These are phyloP conservation scores for Heliamphora exappendiculata DNA, from an alignment of 148 eudicot species.

Conservation along the genomic window DNA sequence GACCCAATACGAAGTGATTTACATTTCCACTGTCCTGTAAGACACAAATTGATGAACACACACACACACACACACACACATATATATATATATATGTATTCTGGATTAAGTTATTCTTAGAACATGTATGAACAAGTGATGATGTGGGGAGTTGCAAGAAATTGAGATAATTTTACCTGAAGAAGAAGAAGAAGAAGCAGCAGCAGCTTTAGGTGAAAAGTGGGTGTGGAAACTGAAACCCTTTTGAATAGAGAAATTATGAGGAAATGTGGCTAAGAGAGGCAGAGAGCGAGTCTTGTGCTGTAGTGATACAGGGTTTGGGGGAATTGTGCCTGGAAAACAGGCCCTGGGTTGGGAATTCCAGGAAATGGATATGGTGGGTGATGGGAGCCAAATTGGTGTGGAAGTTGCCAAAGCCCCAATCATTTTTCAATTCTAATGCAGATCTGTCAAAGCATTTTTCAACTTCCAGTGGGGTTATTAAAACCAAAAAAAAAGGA, in stretches of 20 bases:
- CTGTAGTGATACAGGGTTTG: not conserved
- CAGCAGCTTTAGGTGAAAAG: conserved; percentile 44
- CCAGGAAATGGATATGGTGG: conserved; percentile 8
- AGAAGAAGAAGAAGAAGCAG: conserved; percentile 44
- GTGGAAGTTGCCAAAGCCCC: conserved; percentile 19
- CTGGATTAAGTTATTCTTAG: not conserved
- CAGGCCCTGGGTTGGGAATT: conserved; percentile 14
- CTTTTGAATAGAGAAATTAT: conserved; percentile 23
- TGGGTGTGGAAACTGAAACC: conserved; percentile 13
- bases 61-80: not conserved
- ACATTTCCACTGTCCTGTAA: not conserved
- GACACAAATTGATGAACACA: not conserved
- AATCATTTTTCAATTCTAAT: conserved; percentile 9
- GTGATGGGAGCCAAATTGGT: conserved; percentile 11
- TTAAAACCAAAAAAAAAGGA: too few species aligned
- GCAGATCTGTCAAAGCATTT: not conserved
- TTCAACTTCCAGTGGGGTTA: not conserved
- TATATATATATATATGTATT: too few species aligned
- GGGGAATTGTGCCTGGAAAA: conserved; percentile 9
- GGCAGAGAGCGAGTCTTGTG: conserved; percentile 7
- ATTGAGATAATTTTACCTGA: conserved; percentile 35
- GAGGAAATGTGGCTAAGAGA: conserved; percentile 14
- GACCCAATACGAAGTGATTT: not conserved
- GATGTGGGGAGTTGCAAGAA: not conserved
- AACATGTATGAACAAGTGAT: not conserved